phyloP scores from a whole-genome alignment of 129 eudicot species.

The Flaveria trinervia region DNA sequence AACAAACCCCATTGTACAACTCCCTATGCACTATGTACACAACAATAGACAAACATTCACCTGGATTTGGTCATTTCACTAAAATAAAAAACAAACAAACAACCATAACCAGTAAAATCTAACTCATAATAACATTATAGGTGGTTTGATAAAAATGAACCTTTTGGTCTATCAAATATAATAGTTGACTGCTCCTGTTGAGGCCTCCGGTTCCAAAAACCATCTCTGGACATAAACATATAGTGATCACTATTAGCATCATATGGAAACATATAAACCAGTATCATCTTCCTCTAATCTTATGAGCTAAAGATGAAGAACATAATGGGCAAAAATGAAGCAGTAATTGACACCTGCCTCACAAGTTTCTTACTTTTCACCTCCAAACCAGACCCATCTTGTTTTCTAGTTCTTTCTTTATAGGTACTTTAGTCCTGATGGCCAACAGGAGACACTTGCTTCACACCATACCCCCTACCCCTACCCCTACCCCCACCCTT shows the following conservation, averaged over 20 bases:
- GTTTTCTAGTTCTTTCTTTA: constrained; percentile 29
- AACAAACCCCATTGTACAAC: background rate
- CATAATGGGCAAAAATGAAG: too few species aligned
- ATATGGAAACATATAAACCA: constrained; percentile 24
- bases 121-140: too few species aligned
- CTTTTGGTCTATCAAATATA: too few species aligned
- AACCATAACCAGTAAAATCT: too few species aligned
- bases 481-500: background rate
- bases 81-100: background rate
- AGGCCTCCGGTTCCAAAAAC: too few species aligned
- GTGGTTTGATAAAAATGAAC: too few species aligned
- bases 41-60: background rate
- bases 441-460: constrained; percentile 37
- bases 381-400: constrained; percentile 31
- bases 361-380: constrained; percentile 26
- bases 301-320: too few species aligned
- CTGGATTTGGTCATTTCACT: background rate
- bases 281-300: constrained; percentile 6
- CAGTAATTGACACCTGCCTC: constrained; percentile 17
- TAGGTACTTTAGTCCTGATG: constrained; percentile 25
- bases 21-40: constrained; percentile 18
- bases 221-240: background rate
- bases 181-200: too few species aligned
- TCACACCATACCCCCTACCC: constrained; percentile 17
- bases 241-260: constrained; percentile 18